These are phyloP conservation scores for Skeletonema costatum DNA, from an alignment of 108 stramenopile species.

Conservation along the genomic window DNA sequence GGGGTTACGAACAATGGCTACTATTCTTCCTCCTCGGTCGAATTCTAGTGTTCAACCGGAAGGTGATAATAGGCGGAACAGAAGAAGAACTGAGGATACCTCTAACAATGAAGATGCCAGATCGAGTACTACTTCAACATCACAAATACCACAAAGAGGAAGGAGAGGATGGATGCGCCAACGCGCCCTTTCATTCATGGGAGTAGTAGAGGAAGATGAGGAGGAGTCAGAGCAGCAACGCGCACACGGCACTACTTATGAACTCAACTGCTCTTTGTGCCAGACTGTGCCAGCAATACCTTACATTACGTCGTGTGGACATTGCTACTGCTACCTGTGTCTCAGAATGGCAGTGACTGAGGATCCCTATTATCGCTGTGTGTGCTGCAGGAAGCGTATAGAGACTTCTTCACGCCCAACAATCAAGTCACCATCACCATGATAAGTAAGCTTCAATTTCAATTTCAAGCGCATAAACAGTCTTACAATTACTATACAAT, in stretches of 20 bases:
- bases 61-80: neutral
- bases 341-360: slow-evolving; percentile 47
- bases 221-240: neutral
- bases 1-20: slow-evolving; percentile 27
- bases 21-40: slow-evolving; percentile 27
- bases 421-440: neutral
- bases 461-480: neutral
- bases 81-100: neutral
- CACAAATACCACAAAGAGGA: neutral
- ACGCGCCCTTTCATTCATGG: slow-evolving; percentile 42
- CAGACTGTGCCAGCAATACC: slow-evolving; percentile 37
- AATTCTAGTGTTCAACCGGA: slow-evolving; percentile 2
- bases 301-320: slow-evolving; percentile 48
- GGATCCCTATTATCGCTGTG: slow-evolving; percentile 39
- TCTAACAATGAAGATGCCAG: neutral
- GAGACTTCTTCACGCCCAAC: slow-evolving; percentile 9
- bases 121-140: neutral
- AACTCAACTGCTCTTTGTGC: slow-evolving; percentile 35
- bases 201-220: slow-evolving; percentile 40
- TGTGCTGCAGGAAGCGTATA: slow-evolving; percentile 27
- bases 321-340: slow-evolving; percentile 48
- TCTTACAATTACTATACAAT: neutral
- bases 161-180: slow-evolving; percentile 29
- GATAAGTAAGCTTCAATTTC: neutral
- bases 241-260: neutral